Evolutionary conservation across 2,329 filamentous ascomycete species (phyloP), one percentile per base, ranked within the genome.

Genomic region (Zasmidium cellare): DNA sequence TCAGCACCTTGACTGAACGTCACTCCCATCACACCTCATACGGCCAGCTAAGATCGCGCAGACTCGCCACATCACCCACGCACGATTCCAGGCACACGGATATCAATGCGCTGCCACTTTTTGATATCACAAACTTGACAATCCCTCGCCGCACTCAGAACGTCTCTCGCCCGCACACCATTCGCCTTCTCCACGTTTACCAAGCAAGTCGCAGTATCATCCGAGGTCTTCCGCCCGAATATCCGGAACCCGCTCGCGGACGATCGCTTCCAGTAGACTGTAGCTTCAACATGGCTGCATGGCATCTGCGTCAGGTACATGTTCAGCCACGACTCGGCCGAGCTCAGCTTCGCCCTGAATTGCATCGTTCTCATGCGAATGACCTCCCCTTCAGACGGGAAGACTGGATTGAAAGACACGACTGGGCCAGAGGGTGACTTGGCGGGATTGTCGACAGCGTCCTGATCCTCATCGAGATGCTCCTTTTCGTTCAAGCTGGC

Each of bases 301-400:
- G 62, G 59, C 11, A 53, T 51, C 28, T 61, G 62, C 1, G 60
- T 60, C 2, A 64, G 53, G 41, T 46, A 62, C 60, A 64, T 62
- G 25, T 62, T 47, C 9, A 59, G 22, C 60, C 62, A 64, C 16
- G 62, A 62, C 9, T 54, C 47, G n/a, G 2, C 1, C 12, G 51
- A 56, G 9, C 50, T 35, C 9, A 50, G 38, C 14, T 54, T 46
- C 20, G 20, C 53, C 3, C 57, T 52, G 24, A 62, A 60, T 23
- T 60, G 60, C 22, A 22, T 41, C 14, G 57, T 59, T 6, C 49
- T 52, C 24, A 53, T 55, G 2, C 62, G 55, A n/a, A 64, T 53
- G 12, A 50, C 51, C 24, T 55, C 25, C 16, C 51, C 53, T 11
- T 56, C 45, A 2, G 48, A 60, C 2, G 53, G 57, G 31, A 62